These are phyloP conservation scores for Gamarada debralockiae DNA, from an alignment of 495 filamentous ascomycete species.

Conservation along the genomic window DNA sequence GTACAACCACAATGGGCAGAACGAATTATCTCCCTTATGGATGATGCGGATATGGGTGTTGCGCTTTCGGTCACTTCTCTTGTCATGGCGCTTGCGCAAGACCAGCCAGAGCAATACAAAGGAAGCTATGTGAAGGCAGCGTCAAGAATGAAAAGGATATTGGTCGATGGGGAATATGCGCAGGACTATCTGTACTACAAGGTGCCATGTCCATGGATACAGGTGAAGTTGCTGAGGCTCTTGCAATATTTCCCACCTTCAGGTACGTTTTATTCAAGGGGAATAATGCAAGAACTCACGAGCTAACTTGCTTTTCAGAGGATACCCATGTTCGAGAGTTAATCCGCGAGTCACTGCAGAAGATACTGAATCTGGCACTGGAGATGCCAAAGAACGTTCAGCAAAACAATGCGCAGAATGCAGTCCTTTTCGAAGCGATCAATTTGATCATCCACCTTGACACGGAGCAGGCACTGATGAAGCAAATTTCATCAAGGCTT, in stretches of 20 bases:
- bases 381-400: constrained; percentile 98
- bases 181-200: constrained; percentile 97
- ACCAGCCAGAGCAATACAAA: constrained; percentile 89
- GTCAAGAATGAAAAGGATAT: constrained; percentile 77
- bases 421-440: constrained; percentile 96
- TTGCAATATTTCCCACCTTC: constrained; percentile 97
- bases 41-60: constrained; percentile 92
- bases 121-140: constrained; percentile 93
- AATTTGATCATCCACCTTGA: constrained; percentile 99
- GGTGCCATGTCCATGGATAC: constrained; percentile 97
- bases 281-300: neutral
- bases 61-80: constrained; percentile 93
- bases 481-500: constrained; percentile 89
- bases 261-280: constrained; percentile 50
- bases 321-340: constrained; percentile 89
- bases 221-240: constrained; percentile 87
- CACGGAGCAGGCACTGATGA: constrained; percentile 91
- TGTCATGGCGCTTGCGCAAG: constrained; percentile 93
- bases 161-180: constrained; percentile 83
- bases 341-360: constrained; percentile 87
- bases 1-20: constrained; percentile 97
- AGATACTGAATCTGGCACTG: constrained; percentile 84
- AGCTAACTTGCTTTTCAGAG: constrained; percentile 43
- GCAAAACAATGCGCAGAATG: constrained; percentile 99
- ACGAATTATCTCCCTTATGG: constrained; percentile 96